Percentiles rank a stretch among this genome's conserved stretches.
Conservation (phyloP, 257 asterid genomes). For the Euphrasia confusa region DNA sequence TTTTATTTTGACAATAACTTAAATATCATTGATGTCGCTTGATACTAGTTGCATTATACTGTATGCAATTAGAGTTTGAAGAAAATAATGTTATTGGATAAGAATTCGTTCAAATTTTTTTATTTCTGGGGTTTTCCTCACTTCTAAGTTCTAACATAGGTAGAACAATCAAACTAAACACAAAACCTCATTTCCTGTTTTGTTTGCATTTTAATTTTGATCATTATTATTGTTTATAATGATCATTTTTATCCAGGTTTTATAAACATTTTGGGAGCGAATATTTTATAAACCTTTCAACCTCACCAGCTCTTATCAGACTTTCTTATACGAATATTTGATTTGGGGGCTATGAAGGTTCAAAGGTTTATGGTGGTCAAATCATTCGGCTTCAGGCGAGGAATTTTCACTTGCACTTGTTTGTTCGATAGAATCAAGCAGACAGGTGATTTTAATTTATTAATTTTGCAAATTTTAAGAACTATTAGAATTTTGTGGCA, state of each 20-base stretch:
- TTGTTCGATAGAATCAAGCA: slow-evolving; percentile 57
- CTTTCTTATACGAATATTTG: slow-evolving; percentile 16
- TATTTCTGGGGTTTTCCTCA: too few species aligned
- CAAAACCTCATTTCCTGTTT: background rate
- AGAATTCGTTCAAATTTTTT: too few species aligned
- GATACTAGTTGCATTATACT: background rate
- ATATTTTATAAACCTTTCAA: too few species aligned
- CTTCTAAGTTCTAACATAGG: too few species aligned
- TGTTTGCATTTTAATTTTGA: background rate
- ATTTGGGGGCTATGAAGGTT: slow-evolving; percentile 20
- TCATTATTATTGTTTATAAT: background rate
- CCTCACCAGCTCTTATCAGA: too few species aligned
- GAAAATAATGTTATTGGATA: too few species aligned
- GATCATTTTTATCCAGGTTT: slow-evolving; percentile 10
- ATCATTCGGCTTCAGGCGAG: slow-evolving; percentile 34
- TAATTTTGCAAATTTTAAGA: background rate
- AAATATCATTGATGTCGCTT: background rate
- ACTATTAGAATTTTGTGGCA: background rate
- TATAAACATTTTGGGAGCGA: background rate
- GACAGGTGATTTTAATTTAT: slow-evolving; percentile 45
- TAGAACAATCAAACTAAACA: too few species aligned
- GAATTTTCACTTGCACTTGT: slow-evolving; percentile 51
- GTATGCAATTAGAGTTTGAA: too few species aligned
- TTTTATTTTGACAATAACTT: too few species aligned
- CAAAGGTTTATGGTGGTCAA: slow-evolving; percentile 28